Evolutionary conservation across 495 filamentous ascomycete species (phyloP).

Genomic region (Hypoxylon subgilvum): DNA sequence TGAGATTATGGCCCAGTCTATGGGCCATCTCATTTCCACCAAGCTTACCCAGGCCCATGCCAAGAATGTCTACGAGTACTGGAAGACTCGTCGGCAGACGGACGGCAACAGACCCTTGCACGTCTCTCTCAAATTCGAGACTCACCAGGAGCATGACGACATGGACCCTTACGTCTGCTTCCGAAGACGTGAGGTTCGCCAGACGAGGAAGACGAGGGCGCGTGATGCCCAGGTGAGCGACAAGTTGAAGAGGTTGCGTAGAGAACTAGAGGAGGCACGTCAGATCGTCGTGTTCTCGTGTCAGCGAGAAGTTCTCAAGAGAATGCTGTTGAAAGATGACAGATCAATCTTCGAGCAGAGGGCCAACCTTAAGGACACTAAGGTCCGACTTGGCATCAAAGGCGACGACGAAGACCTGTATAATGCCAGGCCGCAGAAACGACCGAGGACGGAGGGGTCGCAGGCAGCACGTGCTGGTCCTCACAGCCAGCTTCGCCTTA

Average conservation of each 20-base stretch:
- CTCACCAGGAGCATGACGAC: conserved; percentile 89
- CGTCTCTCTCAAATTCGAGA: conserved; percentile 87
- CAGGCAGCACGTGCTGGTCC: conserved; percentile 46
- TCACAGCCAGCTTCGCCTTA: conserved; percentile 65
- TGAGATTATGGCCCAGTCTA: conserved; percentile 77
- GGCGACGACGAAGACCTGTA: conserved; percentile 92
- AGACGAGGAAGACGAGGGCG: conserved; percentile 91
- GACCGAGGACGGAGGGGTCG: conserved; percentile 55
- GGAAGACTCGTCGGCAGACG: conserved; percentile 73
- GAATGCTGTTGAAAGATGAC: conserved; percentile 76
- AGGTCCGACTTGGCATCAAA: conserved; percentile 87
- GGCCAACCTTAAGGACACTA: conserved; percentile 78
- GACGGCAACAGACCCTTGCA: conserved; percentile 72
- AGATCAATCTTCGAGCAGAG: conserved; percentile 80
- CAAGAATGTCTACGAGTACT: conserved; percentile 88
- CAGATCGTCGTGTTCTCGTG: conserved; percentile 77
- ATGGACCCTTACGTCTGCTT: conserved; percentile 98
- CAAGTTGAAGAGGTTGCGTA: conserved; percentile 88
- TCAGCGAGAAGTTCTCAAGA: conserved; percentile 77
- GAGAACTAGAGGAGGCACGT: conserved; percentile 88
- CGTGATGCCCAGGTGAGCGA: conserved; percentile 92
- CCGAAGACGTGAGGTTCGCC: conserved; percentile 90
- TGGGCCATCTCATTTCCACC: conserved; percentile 56
- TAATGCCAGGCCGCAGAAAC: conserved; percentile 86
- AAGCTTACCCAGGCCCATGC: conserved; percentile 74